phyloP scores from a whole-genome alignment of 2,329 filamentous ascomycete genomes.

The Stachybotrys chartarum region DNA sequence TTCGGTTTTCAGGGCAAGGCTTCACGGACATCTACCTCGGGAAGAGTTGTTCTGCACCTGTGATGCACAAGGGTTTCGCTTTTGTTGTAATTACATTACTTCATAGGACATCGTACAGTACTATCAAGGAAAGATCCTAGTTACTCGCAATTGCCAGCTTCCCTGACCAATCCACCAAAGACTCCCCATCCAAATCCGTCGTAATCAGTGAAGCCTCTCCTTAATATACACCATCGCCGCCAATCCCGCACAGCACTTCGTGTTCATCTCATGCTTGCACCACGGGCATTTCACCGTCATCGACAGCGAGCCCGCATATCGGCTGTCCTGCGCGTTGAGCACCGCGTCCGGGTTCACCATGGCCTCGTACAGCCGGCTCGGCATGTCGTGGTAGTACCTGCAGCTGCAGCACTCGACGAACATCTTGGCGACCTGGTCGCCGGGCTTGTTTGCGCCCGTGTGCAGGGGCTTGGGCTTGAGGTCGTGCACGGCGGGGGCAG shows the following conservation, averaged over 20 bases:
- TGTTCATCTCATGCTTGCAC: constrained; percentile 66
- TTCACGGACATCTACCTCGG: too few relatives aligned
- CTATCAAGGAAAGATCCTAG: background rate
- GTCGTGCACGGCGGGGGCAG: background rate
- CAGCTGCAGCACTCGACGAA: constrained; percentile 60
- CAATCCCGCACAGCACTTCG: constrained; percentile 61
- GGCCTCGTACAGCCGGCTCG: constrained; percentile 55
- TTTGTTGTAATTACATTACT: background rate
- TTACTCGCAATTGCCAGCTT: background rate
- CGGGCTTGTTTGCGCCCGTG: constrained; percentile 6
- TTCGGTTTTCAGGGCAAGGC: too few relatives aligned
- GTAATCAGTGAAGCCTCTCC: constrained; percentile 47
- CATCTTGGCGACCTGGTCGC: constrained; percentile 50
- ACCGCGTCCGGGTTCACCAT: constrained; percentile 53
- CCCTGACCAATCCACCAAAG: background rate
- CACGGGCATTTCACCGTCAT: constrained; percentile 63
- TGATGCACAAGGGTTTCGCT: background rate
- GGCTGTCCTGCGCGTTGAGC: constrained; percentile 37
- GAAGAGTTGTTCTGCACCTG: too few relatives aligned
- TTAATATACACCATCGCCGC: constrained; percentile 59
- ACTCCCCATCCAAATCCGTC: background rate
- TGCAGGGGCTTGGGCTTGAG: constrained; percentile 7
- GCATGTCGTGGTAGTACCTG: constrained; percentile 60
- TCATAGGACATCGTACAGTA: background rate
- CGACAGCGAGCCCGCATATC: constrained; percentile 48